Base-by-base conservation (phyloP, 2,329 filamentous ascomycete genomes). In the Fonsecaea multimorphosa region DNA sequence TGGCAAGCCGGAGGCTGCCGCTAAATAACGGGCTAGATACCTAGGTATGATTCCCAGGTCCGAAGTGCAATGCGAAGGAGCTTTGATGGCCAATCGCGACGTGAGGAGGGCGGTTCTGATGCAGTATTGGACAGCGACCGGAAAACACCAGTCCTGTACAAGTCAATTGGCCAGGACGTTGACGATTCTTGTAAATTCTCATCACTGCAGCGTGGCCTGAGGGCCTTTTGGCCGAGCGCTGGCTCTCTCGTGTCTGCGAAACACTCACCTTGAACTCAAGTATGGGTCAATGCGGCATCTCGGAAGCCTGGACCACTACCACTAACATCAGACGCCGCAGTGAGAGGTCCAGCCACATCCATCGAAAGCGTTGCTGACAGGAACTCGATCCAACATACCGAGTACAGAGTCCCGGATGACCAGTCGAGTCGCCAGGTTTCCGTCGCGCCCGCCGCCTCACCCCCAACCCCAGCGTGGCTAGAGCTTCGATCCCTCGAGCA, bases 371-470 rank as follows among this genome's bases (percentile, higher is more conserved):
- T 49, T 49, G 44, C 44, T 49, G 44, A 49, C 44, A 12, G 38
- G 44, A 19, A 24, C 19, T 24, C 19, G 44, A 49, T 49, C 44
- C 11, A 22, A 49, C 22, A 7, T 22, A 29, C 22, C n/a, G n/a
- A n/a, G n/a, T n/a, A n/a, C n/a, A n/a, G 16, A 27, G 7, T 2
- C 9, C 11, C 27, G 40, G 11, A 38, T 40, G 14, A 40, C 38
- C 56, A 58, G 24, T 58, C 56, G 16, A 58, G 27, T 58, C 27
- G 38, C 38, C 16, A 32, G 56, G n/a, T 58, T 57, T 34, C 56
- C 56, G 40, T 8, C 16, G 16, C 31, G 16, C 38, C 38, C 14
- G 16, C 56, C 38, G 29, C 38, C 36, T 58, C 56, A 49, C 44
- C 44, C 24, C 7, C 9, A 22, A 24, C 14, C 44, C 44, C 3